phyloP scores from a whole-genome alignment of 441 rosid genomes.

The Sinapis alba region DNA sequence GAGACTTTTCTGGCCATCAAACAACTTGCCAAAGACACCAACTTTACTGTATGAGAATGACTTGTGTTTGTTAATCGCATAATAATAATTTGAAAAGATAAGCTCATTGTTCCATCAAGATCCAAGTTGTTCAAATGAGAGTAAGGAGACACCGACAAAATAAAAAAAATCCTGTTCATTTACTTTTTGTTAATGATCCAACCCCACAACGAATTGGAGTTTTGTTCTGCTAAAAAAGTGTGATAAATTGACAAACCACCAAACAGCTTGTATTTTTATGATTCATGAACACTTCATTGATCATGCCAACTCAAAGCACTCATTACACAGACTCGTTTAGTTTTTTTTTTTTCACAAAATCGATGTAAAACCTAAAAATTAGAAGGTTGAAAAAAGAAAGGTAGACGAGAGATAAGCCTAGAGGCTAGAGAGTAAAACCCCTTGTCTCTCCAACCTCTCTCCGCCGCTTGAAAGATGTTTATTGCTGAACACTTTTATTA shows the following conservation, averaged over 20 bases:
- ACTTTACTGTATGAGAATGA: background rate
- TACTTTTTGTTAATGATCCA: constrained; percentile 5
- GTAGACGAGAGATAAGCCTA: background rate
- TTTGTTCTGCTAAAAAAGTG: background rate
- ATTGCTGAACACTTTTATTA: background rate
- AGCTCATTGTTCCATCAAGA: background rate
- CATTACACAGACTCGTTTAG: background rate
- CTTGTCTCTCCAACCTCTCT: background rate
- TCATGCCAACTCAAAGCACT: background rate
- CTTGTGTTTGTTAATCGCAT: background rate
- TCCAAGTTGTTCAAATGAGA: background rate
- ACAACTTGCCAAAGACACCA: background rate
- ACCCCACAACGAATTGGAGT: background rate
- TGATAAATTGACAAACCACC: background rate
- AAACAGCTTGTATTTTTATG: background rate
- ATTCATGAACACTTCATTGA: background rate
- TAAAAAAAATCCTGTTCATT: background rate
- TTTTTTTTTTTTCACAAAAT: background rate
- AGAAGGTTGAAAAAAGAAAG: background rate
- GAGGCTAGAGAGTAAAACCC: background rate
- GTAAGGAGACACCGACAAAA: background rate
- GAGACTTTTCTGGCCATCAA: background rate
- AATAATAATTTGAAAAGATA: background rate
- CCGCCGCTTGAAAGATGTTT: background rate
- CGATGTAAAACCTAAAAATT: background rate